Evolutionary conservation across 1,284 basidiomycete genomes (phyloP).

Genomic region (Cutaneotrichosporon dermatis): DNA sequence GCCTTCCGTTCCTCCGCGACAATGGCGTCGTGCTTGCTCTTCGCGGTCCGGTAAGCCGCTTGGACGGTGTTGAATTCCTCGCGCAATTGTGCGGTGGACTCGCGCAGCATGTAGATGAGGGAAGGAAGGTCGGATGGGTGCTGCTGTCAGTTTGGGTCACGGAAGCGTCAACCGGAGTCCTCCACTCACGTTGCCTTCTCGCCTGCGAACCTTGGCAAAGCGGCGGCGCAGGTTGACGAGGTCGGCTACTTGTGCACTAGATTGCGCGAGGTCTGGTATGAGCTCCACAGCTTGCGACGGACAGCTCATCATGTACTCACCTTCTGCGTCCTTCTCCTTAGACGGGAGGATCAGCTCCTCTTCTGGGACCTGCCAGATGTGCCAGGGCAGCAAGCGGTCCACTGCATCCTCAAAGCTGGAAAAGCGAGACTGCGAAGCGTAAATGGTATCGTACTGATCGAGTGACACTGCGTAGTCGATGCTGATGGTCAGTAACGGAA

Average conservation of each 20-base stretch:
- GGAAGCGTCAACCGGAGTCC: neutral
- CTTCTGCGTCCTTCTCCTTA: slow-evolving; percentile 6
- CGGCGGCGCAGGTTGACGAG: slow-evolving; percentile 28
- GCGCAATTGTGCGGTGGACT: slow-evolving; percentile 24
- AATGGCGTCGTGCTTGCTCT: slow-evolving; percentile 18
- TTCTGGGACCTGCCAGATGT: slow-evolving; percentile 43
- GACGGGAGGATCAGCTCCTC: slow-evolving; percentile 29
- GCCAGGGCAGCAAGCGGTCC: slow-evolving; percentile 39
- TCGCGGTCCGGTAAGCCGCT: slow-evolving; percentile 14
- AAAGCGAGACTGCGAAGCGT: slow-evolving; percentile 28
- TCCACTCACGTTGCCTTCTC: slow-evolving; percentile 33
- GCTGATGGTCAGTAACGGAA: slow-evolving; percentile 18
- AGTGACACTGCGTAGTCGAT: slow-evolving; percentile 32
- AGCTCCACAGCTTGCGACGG: neutral
- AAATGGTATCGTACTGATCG: slow-evolving; percentile 36
- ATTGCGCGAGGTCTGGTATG: neutral
- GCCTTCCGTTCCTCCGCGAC: slow-evolving; percentile 16
- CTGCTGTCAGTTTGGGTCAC: slow-evolving; percentile 17
- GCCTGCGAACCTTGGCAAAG: slow-evolving; percentile 25
- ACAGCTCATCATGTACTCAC: slow-evolving; percentile 5
- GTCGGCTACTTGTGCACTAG: slow-evolving; percentile 15
- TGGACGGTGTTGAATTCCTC: slow-evolving; percentile 30
- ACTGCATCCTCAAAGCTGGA: slow-evolving; percentile 34
- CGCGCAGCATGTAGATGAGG: slow-evolving; percentile 29
- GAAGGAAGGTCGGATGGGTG: slow-evolving; percentile 32